These are phyloP conservation scores for Aegilops umbellulata DNA, from an alignment of 176 grass and related monocot genomes.

Conservation along the genomic window DNA sequence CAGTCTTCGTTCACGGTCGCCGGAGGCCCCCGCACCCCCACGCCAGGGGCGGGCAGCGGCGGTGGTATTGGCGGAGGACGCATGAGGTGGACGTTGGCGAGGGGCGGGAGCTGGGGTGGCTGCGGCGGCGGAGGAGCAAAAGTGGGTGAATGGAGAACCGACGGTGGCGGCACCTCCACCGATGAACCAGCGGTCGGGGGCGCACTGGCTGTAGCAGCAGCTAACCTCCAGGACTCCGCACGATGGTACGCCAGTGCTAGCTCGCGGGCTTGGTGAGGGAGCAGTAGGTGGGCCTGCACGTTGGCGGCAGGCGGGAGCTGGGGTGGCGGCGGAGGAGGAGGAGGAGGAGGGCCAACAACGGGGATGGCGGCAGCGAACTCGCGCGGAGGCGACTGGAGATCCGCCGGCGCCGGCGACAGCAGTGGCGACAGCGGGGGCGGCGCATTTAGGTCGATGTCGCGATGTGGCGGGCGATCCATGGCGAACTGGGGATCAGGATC, in stretches of 20 bases:
- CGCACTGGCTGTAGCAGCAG: neutral
- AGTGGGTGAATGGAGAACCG: neutral
- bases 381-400: neutral
- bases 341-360: neutral
- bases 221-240: neutral
- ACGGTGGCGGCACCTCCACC: neutral
- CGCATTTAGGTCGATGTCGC: constrained; percentile 91
- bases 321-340: neutral
- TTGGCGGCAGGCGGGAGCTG: neutral
- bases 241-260: constrained; percentile 34
- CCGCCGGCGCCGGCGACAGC: neutral
- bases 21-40: constrained; percentile 26
- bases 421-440: constrained; percentile 33
- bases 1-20: constrained; percentile 54
- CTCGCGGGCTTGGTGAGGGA: constrained; percentile 47
- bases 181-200: neutral
- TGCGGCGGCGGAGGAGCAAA: neutral
- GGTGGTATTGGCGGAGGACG: neutral
- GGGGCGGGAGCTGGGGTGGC: neutral
- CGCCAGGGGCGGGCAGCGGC: constrained; percentile 6
- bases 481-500: neutral
- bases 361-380: neutral
- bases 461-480: constrained; percentile 58
- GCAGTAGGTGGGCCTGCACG: neutral
- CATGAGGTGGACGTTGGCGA: neutral